phyloP scores from a whole-genome alignment of 2,329 filamentous ascomycete genomes.

The Epichloe typhina region DNA sequence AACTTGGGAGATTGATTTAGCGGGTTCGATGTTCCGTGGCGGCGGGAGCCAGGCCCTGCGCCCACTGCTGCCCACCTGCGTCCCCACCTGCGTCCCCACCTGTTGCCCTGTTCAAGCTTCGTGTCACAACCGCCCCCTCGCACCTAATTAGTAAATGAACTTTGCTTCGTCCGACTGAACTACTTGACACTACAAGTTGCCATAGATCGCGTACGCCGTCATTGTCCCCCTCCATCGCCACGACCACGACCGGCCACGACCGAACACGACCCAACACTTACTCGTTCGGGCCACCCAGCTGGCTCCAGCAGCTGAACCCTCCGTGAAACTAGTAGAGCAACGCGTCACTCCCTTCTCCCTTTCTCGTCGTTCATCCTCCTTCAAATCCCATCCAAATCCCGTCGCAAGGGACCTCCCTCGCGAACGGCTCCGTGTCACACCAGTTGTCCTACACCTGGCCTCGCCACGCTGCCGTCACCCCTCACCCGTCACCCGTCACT shows the following conservation, averaged over 20 bases:
- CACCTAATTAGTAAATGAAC: neutral
- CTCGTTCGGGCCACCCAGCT: neutral
- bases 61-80: neutral
- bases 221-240: neutral
- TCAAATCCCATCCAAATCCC: neutral
- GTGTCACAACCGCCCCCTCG: neutral
- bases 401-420: neutral
- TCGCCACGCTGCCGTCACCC: neutral
- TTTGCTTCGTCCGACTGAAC: neutral
- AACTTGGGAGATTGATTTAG: neutral
- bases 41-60: neutral
- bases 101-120: neutral
- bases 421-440: neutral
- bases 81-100: neutral
- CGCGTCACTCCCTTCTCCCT: neutral
- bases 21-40: neutral
- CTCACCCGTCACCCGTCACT: neutral
- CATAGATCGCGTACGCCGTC: neutral
- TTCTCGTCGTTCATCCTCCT: neutral
- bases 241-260: neutral
- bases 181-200: neutral
- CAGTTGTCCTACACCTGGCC: neutral
- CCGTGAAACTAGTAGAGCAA: neutral
- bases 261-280: neutral
- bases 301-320: neutral